These are phyloP conservation scores for Colletotrichum limetticola DNA, from an alignment of 2,329 filamentous ascomycete genomes.

Conservation along the genomic window DNA sequence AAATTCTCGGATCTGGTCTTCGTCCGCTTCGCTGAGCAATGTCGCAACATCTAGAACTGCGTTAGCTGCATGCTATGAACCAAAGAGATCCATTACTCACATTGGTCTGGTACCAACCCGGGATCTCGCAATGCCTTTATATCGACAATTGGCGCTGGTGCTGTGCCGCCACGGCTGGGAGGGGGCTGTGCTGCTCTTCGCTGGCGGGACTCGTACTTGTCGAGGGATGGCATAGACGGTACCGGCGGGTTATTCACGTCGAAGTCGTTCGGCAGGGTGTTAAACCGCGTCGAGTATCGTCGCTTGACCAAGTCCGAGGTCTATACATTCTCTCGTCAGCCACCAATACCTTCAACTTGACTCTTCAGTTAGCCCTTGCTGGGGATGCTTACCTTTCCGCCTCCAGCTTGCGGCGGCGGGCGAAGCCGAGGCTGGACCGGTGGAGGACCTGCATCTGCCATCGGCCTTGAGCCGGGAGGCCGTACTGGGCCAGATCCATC, in stretches of 20 bases:
- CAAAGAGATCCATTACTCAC: constrained; percentile 52
- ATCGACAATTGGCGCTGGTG: constrained; percentile 76
- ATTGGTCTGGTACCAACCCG: constrained; percentile 82
- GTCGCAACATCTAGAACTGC: constrained; percentile 66
- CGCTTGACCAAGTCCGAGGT: constrained; percentile 90
- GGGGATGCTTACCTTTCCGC: constrained; percentile 62
- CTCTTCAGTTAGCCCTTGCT: not conserved
- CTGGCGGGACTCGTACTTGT: constrained; percentile 66
- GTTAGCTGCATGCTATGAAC: constrained; percentile 26
- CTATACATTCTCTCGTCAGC: constrained; percentile 46
- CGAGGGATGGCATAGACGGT: constrained; percentile 71
- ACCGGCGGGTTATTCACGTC: constrained; percentile 77
- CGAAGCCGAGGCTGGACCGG: constrained; percentile 36
- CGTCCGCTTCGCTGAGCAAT: constrained; percentile 84
- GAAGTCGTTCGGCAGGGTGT: constrained; percentile 77
- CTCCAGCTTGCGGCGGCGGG: constrained; percentile 60
- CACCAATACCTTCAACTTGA: not conserved
- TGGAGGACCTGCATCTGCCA: constrained; percentile 30
- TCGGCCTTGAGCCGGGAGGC: constrained; percentile 39
- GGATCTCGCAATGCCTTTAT: constrained; percentile 83
- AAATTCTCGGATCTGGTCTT: constrained; percentile 86
- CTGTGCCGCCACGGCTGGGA: constrained; percentile 59
- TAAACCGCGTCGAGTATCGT: constrained; percentile 93
- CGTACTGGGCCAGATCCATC: constrained; percentile 44
- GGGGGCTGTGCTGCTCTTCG: constrained; percentile 62